Evolutionary conservation across 2,329 filamentous ascomycete genomes (phyloP).

Genomic region (Ustulina deusta): DNA sequence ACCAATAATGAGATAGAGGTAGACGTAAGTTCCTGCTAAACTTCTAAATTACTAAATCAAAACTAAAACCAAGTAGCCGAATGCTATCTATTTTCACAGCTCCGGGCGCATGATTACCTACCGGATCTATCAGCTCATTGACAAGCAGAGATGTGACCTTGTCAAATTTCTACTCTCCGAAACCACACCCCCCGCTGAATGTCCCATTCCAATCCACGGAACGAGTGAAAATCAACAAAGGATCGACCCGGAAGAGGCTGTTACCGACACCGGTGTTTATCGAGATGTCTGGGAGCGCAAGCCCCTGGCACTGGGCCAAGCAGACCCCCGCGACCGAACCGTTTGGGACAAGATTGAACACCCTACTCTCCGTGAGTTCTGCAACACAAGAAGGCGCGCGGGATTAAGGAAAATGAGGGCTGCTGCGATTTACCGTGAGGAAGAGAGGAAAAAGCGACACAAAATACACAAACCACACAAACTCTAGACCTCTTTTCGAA

Average conservation of each 20-base stretch:
- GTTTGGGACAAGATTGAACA: too few relatives aligned
- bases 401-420: too few relatives aligned
- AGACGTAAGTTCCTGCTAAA: not conserved
- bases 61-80: not conserved
- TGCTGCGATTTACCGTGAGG: too few relatives aligned
- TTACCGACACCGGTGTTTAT: constrained; percentile 45
- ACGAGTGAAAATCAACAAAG: not conserved
- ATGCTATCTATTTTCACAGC: not conserved
- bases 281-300: constrained; percentile 47
- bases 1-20: not conserved
- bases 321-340: too few relatives aligned
- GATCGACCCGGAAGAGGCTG: constrained; percentile 47
- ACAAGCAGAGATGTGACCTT: constrained; percentile 38
- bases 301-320: not conserved
- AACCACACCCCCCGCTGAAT: not conserved
- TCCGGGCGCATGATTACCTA: constrained; percentile 23
- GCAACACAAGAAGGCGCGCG: too few relatives aligned
- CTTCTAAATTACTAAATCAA: not conserved
- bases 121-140: constrained; percentile 40
- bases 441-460: too few relatives aligned
- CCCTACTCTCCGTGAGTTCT: too few relatives aligned
- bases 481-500: too few relatives aligned
- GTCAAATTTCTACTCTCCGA: constrained; percentile 35
- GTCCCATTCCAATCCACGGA: not conserved
- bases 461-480: too few relatives aligned